phyloP scores from a whole-genome alignment of 2,329 filamentous ascomycete species.

The Phaeosphaeria sp. region DNA sequence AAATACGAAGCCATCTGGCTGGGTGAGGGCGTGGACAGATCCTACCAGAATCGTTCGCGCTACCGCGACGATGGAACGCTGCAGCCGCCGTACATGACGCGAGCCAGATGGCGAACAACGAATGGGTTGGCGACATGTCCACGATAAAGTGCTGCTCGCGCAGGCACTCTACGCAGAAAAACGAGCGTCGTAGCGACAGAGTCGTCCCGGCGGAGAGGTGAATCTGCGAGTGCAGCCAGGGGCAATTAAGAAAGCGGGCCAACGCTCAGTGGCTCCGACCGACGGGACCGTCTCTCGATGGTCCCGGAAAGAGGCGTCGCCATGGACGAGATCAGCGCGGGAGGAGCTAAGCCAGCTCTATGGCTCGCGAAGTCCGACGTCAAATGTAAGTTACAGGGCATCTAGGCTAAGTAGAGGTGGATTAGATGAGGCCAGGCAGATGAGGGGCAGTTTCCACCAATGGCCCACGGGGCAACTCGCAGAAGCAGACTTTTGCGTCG shows the following conservation, averaged over 20 bases:
- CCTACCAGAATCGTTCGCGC: constrained; percentile 31
- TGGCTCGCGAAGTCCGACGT: constrained; percentile 17
- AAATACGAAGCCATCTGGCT: constrained; percentile 29
- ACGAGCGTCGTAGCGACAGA: constrained; percentile 23
- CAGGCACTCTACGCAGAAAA: constrained; percentile 29
- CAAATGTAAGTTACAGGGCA: constrained; percentile 7
- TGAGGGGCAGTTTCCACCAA: constrained; percentile 7
- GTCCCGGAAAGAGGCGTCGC: constrained; percentile 12
- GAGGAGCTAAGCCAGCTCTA: constrained; percentile 16
- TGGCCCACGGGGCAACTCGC: constrained; percentile 5
- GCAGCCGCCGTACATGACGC: constrained; percentile 21
- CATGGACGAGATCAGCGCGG: constrained; percentile 19
- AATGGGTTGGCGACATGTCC: constrained; percentile 22
- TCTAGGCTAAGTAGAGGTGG: constrained; percentile 6
- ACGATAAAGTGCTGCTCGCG: constrained; percentile 21
- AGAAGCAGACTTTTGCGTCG: constrained; percentile 7
- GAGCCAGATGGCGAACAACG: constrained; percentile 22
- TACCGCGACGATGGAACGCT: constrained; percentile 29
- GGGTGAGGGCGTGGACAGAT: constrained; percentile 11
- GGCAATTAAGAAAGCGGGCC: constrained; percentile 32
- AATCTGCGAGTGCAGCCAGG: constrained; percentile 20
- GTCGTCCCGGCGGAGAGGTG: constrained; percentile 21
- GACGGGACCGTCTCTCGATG: constrained; percentile 16
- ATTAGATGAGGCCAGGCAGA: constrained; percentile 4
- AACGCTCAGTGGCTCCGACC: constrained; percentile 19